phyloP scores from a whole-genome alignment of 1,284 basidiomycete genomes.

The Inonotus hispidus region DNA sequence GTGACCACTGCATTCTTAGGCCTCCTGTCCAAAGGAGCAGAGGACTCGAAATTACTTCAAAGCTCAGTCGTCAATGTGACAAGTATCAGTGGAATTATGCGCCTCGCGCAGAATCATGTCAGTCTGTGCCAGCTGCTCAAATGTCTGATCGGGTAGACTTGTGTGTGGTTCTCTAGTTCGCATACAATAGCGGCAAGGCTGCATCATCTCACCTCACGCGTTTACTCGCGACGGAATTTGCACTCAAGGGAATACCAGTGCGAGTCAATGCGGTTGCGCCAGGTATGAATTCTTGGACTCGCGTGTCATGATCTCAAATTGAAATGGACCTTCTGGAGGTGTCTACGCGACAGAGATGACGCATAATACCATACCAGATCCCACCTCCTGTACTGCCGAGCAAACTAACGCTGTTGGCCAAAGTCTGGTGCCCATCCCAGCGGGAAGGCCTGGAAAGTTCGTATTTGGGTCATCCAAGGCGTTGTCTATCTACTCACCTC shows the following conservation, averaged over 20 bases:
- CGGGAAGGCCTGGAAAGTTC: constrained; percentile 59
- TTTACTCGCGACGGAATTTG: constrained; percentile 71
- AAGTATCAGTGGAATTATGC: constrained; percentile 65
- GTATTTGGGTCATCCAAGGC: constrained; percentile 22
- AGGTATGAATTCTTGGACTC: constrained; percentile 20
- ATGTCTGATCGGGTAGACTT: background rate
- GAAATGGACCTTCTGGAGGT: constrained; percentile 29
- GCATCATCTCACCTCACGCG: constrained; percentile 69
- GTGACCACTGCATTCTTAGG: constrained; percentile 71
- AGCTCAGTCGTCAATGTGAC: constrained; percentile 72
- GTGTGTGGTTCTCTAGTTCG: constrained; percentile 47
- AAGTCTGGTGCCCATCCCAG: constrained; percentile 53
- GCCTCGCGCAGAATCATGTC: constrained; percentile 70
- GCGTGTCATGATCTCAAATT: background rate
- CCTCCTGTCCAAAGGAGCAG: constrained; percentile 63
- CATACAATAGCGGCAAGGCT: constrained; percentile 74
- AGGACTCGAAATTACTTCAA: constrained; percentile 48
- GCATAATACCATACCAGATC: constrained; percentile 37
- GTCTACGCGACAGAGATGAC: constrained; percentile 77
- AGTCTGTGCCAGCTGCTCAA: constrained; percentile 23
- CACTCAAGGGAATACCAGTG: constrained; percentile 59
- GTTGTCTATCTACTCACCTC: background rate
- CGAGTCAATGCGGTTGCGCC: constrained; percentile 72
- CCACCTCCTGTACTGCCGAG: constrained; percentile 25
- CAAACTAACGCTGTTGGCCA: constrained; percentile 50